These are phyloP conservation scores for Chlorociboria aeruginascens DNA, from an alignment of 495 filamentous ascomycete genomes.

Conservation along the genomic window DNA sequence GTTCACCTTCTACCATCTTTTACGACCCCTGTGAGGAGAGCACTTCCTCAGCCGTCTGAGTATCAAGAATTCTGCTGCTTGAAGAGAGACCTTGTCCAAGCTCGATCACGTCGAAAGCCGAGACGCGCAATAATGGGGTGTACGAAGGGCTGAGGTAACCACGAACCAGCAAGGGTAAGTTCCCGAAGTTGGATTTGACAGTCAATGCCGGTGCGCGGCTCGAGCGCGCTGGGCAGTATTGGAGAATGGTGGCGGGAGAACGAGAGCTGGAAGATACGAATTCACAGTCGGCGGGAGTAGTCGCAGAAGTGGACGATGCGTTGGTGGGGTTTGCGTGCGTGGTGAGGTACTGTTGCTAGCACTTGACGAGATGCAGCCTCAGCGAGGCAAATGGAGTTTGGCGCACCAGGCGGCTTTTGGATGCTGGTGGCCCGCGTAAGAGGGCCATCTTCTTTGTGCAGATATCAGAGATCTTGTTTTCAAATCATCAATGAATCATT, in stretches of 20 bases:
- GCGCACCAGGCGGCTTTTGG: not conserved
- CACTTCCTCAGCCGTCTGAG: slow-evolving; percentile 9
- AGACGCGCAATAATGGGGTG: not conserved
- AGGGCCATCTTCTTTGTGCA: not conserved
- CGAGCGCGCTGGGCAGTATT: not conserved
- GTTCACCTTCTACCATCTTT: slow-evolving; percentile 95
- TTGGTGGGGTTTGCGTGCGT: not conserved
- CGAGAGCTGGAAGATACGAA: not conserved
- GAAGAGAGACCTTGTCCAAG: slow-evolving; percentile 1
- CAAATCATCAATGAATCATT: no score
- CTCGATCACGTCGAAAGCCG: slow-evolving; percentile 10
- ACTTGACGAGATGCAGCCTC: slow-evolving; percentile 1
- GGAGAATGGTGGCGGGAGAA: not conserved
- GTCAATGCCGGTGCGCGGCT: slow-evolving; percentile 8
- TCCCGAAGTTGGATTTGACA: slow-evolving; percentile 7
- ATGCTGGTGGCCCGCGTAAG: not conserved
- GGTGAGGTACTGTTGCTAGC: slow-evolving; percentile 7
- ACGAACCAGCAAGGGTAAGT: slow-evolving; percentile 12
- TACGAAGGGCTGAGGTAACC: slow-evolving; percentile 14
- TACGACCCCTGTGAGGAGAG: slow-evolving; percentile 20
- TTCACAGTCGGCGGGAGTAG: not conserved
- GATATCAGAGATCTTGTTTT: no score
- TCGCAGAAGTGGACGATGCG: not conserved
- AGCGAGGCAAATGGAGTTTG: not conserved
- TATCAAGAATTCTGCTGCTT: not conserved